These are phyloP conservation scores for Fraxinus excelsior DNA, from an alignment of 257 asterid species.

Conservation along the genomic window DNA sequence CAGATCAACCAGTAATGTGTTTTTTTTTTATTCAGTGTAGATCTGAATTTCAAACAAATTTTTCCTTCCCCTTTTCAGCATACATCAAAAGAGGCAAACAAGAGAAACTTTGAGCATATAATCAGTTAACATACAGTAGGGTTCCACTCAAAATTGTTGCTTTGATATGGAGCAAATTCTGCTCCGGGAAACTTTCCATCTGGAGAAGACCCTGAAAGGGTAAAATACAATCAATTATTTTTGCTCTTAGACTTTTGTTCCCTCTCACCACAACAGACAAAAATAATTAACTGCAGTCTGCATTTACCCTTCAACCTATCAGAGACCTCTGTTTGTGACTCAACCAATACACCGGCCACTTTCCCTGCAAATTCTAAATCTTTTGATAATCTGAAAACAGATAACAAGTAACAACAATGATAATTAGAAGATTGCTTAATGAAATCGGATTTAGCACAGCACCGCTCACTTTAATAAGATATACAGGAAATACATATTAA, in stretches of 20 bases:
- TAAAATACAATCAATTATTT: constrained; percentile 25
- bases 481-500: not conserved
- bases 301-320: constrained; percentile 57
- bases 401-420: constrained; percentile 27
- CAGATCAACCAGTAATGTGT: not conserved
- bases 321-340: constrained; percentile 54
- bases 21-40: not conserved
- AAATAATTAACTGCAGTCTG: not conserved
- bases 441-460: constrained; percentile 1
- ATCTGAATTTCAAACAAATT: not conserved
- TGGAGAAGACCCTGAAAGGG: constrained; percentile 81
- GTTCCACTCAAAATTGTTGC: constrained; percentile 81
- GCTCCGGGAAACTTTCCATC: constrained; percentile 91
- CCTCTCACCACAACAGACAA: constrained; percentile 2
- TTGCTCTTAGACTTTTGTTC: constrained; percentile 10
- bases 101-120: not conserved
- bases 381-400: constrained; percentile 56
- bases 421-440: constrained; percentile 20
- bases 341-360: constrained; percentile 91
- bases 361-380: constrained; percentile 62
- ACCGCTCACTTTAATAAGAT: constrained; percentile 9
- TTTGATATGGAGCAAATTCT: constrained; percentile 79
- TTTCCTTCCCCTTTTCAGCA: not conserved
- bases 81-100: not conserved
- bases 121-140: constrained; percentile 65